Conservation (phyloP, 306 rosid species). For the Carpinus viminea region DNA sequence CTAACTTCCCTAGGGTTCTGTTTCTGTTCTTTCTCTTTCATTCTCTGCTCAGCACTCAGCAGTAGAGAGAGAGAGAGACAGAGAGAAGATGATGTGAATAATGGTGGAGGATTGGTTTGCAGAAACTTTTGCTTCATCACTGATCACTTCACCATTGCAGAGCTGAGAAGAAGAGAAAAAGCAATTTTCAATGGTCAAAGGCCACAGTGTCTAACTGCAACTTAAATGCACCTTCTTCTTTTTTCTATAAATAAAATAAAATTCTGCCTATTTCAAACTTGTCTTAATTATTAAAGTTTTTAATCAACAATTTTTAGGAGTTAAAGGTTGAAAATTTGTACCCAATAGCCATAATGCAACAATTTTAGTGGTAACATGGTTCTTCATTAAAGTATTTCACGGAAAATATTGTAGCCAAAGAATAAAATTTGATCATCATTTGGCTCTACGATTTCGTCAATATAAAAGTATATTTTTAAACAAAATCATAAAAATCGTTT, state of each 20-base stretch:
- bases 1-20: constrained; percentile 52
- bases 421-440: no score
- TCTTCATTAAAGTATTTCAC: no score
- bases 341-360: no score
- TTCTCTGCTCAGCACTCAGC: constrained; percentile 23
- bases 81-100: constrained; percentile 13
- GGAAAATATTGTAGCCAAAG: no score
- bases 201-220: neutral
- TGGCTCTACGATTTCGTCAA: no score
- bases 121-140: neutral
- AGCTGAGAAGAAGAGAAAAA: no score
- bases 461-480: no score
- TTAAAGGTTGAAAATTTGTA: no score
- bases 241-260: neutral
- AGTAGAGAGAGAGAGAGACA: constrained; percentile 15
- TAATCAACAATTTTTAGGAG: no score
- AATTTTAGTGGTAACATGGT: no score
- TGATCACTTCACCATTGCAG: neutral
- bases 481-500: no score
- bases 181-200: constrained; percentile 43
- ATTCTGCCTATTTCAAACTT: neutral
- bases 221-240: neutral
- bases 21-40: constrained; percentile 56
- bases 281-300: no score
- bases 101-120: constrained; percentile 21